These are phyloP conservation scores for Penicillium capsulatum DNA, from an alignment of 2,329 filamentous ascomycete species.

Conservation along the genomic window DNA sequence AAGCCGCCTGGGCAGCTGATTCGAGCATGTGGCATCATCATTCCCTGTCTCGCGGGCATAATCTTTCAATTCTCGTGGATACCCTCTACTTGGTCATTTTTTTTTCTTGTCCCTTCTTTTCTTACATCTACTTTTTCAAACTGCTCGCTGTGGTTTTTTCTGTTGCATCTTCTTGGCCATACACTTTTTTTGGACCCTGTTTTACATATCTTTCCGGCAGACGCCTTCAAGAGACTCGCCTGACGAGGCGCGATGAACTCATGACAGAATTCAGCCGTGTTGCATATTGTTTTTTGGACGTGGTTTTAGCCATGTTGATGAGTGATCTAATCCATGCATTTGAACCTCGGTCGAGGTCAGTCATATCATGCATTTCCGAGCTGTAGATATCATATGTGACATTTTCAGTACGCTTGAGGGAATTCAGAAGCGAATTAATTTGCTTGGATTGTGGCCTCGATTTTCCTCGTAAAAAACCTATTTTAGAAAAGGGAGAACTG, in stretches of 20 bases:
- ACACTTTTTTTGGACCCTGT: slow-evolving; percentile 7
- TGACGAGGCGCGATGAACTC: slow-evolving; percentile 10
- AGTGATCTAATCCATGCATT: no score
- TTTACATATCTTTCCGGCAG: slow-evolving; percentile 6
- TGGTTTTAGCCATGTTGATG: slow-evolving; percentile 1
- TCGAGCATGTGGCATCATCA: slow-evolving; percentile 12
- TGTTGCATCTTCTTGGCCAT: slow-evolving; percentile 11
- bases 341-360: no score
- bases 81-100: slow-evolving; percentile 16
- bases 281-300: slow-evolving; percentile 2
- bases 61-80: slow-evolving; percentile 25
- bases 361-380: no score
- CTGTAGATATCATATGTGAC: no score
- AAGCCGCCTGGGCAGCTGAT: slow-evolving; percentile 26
- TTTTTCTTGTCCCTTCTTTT: slow-evolving; percentile 9
- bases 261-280: slow-evolving; percentile 10
- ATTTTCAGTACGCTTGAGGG: no score
- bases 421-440: no score
- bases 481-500: no score
- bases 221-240: slow-evolving; percentile 5
- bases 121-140: no score
- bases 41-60: slow-evolving; percentile 21
- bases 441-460: no score
- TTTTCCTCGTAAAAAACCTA: no score
- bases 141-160: slow-evolving; percentile 9